Percentiles rank a stretch among this genome's conserved stretches.
These are phyloP conservation scores for Backusella morwellensis DNA, from an alignment of 192 early-diverging fungal species.

Conservation along the genomic window DNA sequence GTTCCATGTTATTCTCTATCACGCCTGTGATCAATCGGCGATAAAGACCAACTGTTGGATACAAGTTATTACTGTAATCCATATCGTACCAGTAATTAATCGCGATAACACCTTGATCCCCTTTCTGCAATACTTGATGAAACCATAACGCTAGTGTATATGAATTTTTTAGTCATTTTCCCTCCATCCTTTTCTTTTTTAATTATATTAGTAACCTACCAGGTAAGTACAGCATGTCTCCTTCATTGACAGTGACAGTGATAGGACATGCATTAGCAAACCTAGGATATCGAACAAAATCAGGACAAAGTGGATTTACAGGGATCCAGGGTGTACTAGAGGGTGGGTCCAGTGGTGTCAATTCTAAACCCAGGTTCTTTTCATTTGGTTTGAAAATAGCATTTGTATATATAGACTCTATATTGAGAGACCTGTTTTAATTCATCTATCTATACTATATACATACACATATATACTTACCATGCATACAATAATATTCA, in stretches of 20 bases:
- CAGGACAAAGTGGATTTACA: constrained; percentile 41
- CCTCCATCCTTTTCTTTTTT: too few species aligned
- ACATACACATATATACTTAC: constrained; percentile 18
- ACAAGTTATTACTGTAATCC: constrained; percentile 31
- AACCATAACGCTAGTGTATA: constrained; percentile 44
- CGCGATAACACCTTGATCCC: constrained; percentile 50
- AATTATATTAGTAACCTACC: constrained; percentile 18
- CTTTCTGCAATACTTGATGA: constrained; percentile 50
- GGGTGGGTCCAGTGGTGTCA: constrained; percentile 33
- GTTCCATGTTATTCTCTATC: constrained; percentile 4
- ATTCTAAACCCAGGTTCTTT: constrained; percentile 1
- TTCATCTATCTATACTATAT: neutral
- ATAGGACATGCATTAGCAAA: constrained; percentile 42
- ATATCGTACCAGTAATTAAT: constrained; percentile 59
- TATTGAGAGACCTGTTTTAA: neutral
- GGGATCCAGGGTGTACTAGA: constrained; percentile 43
- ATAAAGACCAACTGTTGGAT: constrained; percentile 26
- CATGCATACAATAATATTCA: constrained; percentile 49
- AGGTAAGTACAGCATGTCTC: constrained; percentile 54
- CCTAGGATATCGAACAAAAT: constrained; percentile 38
- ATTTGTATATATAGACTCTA: constrained; percentile 14
- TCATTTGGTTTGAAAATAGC: constrained; percentile 21
- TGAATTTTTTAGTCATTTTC: neutral
- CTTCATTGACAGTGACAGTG: constrained; percentile 40
- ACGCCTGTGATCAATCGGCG: constrained; percentile 21